Evolutionary conservation across 1,284 basidiomycete genomes (phyloP).

Genomic region (Bjerkandera adusta): DNA sequence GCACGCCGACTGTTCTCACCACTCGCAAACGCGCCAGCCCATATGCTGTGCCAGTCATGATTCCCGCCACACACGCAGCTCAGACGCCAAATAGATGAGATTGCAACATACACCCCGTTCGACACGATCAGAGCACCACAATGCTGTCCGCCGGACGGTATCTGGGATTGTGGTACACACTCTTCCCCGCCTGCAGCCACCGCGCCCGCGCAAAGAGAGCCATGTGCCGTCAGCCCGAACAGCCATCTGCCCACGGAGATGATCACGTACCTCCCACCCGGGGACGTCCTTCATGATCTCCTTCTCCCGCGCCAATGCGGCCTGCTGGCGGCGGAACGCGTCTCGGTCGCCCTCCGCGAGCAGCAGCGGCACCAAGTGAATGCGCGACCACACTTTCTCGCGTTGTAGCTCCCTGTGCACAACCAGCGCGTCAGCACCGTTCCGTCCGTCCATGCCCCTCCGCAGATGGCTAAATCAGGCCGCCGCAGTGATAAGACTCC

Average conservation of each 20-base stretch:
- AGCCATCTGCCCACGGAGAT: slow-evolving; percentile 8
- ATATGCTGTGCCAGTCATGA: no score
- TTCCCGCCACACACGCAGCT: neutral
- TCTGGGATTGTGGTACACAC: slow-evolving; percentile 82
- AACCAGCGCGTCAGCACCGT: slow-evolving; percentile 24
- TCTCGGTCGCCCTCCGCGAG: slow-evolving; percentile 95
- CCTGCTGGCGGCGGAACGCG: slow-evolving; percentile 79
- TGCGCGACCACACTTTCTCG: slow-evolving; percentile 95
- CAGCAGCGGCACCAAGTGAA: slow-evolving; percentile 90
- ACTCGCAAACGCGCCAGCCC: no score
- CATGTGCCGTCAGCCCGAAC: slow-evolving; percentile 20
- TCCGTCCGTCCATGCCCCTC: slow-evolving; percentile 18
- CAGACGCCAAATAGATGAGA: neutral
- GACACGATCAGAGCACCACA: slow-evolving; percentile 52
- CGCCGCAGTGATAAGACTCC: slow-evolving; percentile 40
- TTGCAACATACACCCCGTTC: no score
- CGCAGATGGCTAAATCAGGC: slow-evolving; percentile 21
- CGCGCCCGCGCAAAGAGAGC: slow-evolving; percentile 13
- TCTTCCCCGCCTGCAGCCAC: slow-evolving; percentile 64
- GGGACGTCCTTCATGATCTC: slow-evolving; percentile 96
- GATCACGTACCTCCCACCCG: slow-evolving; percentile 86
- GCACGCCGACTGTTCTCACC: no score
- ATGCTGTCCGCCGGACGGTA: slow-evolving; percentile 70
- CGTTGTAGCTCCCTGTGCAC: slow-evolving; percentile 83
- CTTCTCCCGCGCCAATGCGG: slow-evolving; percentile 79